Conservation (phyloP, 306 rosid genomes). For the Prunus salicina region DNA sequence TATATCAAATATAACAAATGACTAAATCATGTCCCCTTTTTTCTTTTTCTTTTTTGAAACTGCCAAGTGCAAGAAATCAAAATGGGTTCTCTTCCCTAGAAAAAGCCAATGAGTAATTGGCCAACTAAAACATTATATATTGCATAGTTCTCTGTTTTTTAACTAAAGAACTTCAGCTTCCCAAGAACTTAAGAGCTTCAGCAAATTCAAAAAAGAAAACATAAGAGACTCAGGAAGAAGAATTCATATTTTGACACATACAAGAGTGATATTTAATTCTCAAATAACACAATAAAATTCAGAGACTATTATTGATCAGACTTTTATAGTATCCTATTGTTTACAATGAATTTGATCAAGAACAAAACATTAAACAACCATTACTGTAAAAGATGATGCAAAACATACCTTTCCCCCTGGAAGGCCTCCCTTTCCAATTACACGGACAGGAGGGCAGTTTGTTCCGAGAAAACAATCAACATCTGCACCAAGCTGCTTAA, state of each 20-base stretch:
- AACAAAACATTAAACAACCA: background rate
- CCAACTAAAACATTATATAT: background rate
- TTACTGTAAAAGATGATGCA: slow-evolving; percentile 5
- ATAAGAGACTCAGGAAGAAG: background rate
- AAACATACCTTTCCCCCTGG: slow-evolving; percentile 92
- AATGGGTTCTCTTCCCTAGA: background rate
- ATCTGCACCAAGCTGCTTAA: slow-evolving; percentile 95
- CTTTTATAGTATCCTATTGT: background rate
- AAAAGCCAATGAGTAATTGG: too few species aligned
- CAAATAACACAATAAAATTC: background rate
- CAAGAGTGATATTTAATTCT: background rate
- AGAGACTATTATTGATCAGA: background rate
- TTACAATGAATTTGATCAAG: background rate
- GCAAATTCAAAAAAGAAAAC: background rate
- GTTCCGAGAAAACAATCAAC: slow-evolving; percentile 93
- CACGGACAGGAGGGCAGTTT: slow-evolving; percentile 92
- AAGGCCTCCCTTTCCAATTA: slow-evolving; percentile 93
- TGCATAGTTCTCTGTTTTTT: background rate
- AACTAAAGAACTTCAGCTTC: background rate
- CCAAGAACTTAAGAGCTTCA: background rate
- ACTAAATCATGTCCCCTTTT: background rate
- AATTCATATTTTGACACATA: background rate
- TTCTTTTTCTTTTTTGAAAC: background rate
- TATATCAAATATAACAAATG: background rate
- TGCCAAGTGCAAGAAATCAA: background rate